phyloP scores from a whole-genome alignment of 83 land plant species.

The Picea abies region DNA sequence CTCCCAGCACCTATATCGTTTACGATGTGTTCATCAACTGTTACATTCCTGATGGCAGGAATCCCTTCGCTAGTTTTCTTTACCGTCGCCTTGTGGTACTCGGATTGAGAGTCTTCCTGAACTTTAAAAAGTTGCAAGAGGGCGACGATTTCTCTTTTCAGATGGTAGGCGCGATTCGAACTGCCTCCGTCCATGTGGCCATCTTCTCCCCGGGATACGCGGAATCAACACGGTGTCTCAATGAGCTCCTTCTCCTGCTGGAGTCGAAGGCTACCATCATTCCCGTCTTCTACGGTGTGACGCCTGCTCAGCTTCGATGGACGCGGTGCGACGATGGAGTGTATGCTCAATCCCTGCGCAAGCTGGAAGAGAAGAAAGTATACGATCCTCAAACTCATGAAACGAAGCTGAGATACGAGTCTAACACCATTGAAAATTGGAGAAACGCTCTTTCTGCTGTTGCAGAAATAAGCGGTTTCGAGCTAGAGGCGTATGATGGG shows the following conservation, averaged over 20 bases:
- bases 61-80: background rate
- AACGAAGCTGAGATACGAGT: too few relatives aligned
- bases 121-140: background rate
- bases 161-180: background rate
- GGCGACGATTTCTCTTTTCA: background rate
- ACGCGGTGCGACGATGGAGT: too few relatives aligned
- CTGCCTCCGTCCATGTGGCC: background rate
- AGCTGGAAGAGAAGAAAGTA: too few relatives aligned
- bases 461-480: too few relatives aligned
- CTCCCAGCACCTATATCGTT: too few relatives aligned
- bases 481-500: too few relatives aligned
- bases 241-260: background rate
- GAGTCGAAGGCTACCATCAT: background rate
- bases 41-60: too few relatives aligned
- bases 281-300: background rate
- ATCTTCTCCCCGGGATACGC: background rate
- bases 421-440: too few relatives aligned
- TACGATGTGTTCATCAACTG: background rate
- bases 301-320: too few relatives aligned
- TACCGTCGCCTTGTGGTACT: background rate
- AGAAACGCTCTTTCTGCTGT: too few relatives aligned
- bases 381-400: too few relatives aligned
- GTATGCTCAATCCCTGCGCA: too few relatives aligned
- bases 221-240: background rate
- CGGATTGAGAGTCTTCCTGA: background rate